These are phyloP conservation scores for Coemansia sp. DNA, from an alignment of 192 early-diverging fungal species.

Conservation along the genomic window DNA sequence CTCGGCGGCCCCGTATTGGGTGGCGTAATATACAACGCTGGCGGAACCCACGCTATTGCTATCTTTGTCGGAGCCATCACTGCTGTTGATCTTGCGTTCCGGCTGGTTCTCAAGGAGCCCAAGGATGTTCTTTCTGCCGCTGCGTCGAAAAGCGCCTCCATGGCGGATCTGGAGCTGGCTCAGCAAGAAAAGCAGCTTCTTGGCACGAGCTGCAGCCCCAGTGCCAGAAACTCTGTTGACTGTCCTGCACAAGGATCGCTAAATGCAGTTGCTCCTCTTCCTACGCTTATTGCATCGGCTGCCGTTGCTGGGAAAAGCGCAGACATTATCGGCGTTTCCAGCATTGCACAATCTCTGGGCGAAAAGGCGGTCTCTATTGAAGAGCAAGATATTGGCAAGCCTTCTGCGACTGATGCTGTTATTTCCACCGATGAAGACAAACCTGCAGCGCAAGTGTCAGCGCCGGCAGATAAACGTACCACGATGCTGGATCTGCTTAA, in stretches of 20 bases:
- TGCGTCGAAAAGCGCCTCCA: constrained; percentile 10
- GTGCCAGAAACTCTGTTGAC: background rate
- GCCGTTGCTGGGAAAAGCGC: constrained; percentile 12
- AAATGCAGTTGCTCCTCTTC: constrained; percentile 1
- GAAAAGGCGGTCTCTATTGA: background rate
- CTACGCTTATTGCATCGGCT: constrained; percentile 18
- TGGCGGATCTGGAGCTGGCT: constrained; percentile 2
- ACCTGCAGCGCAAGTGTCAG: background rate
- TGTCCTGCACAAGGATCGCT: background rate
- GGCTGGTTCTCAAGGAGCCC: constrained; percentile 65
- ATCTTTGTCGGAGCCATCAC: constrained; percentile 66
- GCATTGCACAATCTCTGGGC: background rate
- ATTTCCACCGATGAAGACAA: too few species aligned
- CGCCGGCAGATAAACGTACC: constrained; percentile 17
- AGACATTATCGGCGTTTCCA: background rate
- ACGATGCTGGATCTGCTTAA: constrained; percentile 52
- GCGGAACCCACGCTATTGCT: constrained; percentile 67
- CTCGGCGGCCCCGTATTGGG: constrained; percentile 70
- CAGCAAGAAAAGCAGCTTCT: constrained; percentile 21
- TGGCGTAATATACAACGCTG: constrained; percentile 64
- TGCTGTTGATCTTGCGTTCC: constrained; percentile 60
- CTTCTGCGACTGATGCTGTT: background rate
- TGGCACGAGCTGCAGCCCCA: background rate
- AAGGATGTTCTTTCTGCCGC: constrained; percentile 14
- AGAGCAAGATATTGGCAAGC: background rate